phyloP scores from a whole-genome alignment of 805 yeast genomes.

The Pichia manshurica region DNA sequence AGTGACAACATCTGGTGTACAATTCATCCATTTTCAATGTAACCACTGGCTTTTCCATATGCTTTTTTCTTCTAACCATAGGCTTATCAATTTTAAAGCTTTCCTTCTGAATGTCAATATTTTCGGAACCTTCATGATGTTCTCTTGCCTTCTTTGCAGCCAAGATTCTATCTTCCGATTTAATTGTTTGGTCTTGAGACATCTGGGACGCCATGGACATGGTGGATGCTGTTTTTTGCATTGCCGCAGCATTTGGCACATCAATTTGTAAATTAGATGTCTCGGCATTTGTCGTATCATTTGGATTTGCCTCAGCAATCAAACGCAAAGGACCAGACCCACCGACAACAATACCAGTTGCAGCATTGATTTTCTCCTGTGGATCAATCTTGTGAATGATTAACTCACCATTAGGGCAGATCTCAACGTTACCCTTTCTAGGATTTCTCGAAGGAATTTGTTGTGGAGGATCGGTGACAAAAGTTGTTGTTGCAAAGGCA shows the following conservation, averaged over 20 bases:
- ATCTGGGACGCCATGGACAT: constrained; percentile 16
- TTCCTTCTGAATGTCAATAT: constrained; percentile 19
- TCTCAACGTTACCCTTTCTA: constrained; percentile 63
- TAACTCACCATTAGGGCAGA: constrained; percentile 30
- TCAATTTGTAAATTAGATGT: constrained; percentile 15
- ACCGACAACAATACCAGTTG: constrained; percentile 73
- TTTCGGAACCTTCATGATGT: constrained; percentile 15
- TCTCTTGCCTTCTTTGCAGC: constrained; percentile 30
- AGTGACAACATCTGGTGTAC: constrained; percentile 89
- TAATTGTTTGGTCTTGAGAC: constrained; percentile 26
- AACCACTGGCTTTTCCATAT: constrained; percentile 34
- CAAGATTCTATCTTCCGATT: constrained; percentile 24
- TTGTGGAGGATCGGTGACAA: constrained; percentile 82
- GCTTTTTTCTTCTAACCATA: constrained; percentile 36
- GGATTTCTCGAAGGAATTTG: constrained; percentile 88
- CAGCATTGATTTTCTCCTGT: constrained; percentile 32
- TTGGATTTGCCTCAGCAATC: constrained; percentile 18
- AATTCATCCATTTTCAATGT: constrained; percentile 55
- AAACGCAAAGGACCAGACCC: constrained; percentile 64
- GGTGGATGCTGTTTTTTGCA: constrained; percentile 18
- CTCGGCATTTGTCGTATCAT: constrained; percentile 14
- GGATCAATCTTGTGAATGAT: constrained; percentile 31
- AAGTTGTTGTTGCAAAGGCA: constrained; percentile 68
- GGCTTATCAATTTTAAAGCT: constrained; percentile 64
- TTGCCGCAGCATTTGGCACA: constrained; percentile 18